These are phyloP conservation scores for Rhipidocladum racemiflorum DNA, from an alignment of 176 grass and related monocot genomes.

Conservation along the genomic window DNA sequence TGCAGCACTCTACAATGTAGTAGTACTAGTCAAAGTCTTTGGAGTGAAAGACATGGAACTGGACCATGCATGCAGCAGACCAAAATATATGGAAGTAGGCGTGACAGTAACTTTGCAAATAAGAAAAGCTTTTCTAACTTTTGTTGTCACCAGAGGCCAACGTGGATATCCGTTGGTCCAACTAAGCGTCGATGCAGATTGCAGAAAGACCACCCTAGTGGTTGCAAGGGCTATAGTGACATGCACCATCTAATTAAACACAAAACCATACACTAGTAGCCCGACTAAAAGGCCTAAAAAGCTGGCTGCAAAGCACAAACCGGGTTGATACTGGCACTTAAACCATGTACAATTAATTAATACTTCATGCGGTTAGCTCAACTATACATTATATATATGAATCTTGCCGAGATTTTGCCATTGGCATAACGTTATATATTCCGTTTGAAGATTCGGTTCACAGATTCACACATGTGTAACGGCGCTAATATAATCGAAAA, in stretches of 20 bases:
- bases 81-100: conserved; percentile 2
- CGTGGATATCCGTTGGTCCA: conserved; percentile 42
- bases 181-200: conserved; percentile 40
- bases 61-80: neutral
- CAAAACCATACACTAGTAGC: neutral
- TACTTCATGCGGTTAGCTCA: neutral
- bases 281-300: neutral
- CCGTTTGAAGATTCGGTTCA: neutral
- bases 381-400: neutral
- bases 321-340: neutral
- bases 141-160: conserved; percentile 19
- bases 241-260: conserved; percentile 27
- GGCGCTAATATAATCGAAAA: neutral
- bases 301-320: conserved; percentile 28
- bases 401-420: conserved; percentile 11
- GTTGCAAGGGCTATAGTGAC: conserved; percentile 6
- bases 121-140: conserved; percentile 16
- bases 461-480: neutral
- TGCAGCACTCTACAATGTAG: neutral
- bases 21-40: conserved; percentile 41
- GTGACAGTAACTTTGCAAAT: conserved; percentile 29
- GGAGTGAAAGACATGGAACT: conserved; percentile 39
- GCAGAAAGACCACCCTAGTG: conserved; percentile 30
- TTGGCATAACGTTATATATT: neutral
- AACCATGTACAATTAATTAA: conserved; percentile 26